Evolutionary conservation across 192 early-diverging fungal species (phyloP).

Genomic region (Backusella macrospora): DNA sequence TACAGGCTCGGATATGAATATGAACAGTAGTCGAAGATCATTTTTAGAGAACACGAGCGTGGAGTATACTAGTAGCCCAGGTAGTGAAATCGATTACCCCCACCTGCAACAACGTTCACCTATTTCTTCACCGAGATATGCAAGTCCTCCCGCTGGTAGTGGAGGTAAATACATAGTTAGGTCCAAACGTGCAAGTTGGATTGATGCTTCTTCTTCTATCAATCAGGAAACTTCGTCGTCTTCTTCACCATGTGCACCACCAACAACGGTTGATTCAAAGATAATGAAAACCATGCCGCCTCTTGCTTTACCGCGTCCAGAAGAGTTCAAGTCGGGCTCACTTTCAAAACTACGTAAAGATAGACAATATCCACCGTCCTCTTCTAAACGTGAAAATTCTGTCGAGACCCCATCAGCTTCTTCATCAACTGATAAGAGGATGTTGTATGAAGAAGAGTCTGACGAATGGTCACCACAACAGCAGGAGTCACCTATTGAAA

Average conservation of each 20-base stretch:
- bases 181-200: slow-evolving; percentile 43
- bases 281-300: slow-evolving; percentile 5
- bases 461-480: neutral
- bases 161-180: slow-evolving; percentile 41
- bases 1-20: neutral
- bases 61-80: slow-evolving; percentile 29
- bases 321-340: slow-evolving; percentile 14
- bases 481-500: neutral
- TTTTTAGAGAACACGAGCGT: slow-evolving; percentile 20
- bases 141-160: slow-evolving; percentile 40
- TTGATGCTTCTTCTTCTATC: slow-evolving; percentile 31
- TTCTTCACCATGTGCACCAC: slow-evolving; percentile 2
- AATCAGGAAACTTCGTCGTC: neutral
- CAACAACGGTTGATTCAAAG: neutral
- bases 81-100: slow-evolving; percentile 13
- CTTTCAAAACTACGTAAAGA: slow-evolving; percentile 12
- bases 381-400: slow-evolving; percentile 15
- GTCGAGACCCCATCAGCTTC: neutral
- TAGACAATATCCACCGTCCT: neutral
- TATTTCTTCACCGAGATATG: slow-evolving; percentile 30
- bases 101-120: slow-evolving; percentile 3
- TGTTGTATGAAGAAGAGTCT: neutral
- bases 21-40: slow-evolving; percentile 8
- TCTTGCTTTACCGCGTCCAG: neutral
- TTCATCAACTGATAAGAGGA: neutral